Evolutionary conservation across 1,139 yeast species (phyloP).

Genomic region (Blastobotrys serpentis): DNA sequence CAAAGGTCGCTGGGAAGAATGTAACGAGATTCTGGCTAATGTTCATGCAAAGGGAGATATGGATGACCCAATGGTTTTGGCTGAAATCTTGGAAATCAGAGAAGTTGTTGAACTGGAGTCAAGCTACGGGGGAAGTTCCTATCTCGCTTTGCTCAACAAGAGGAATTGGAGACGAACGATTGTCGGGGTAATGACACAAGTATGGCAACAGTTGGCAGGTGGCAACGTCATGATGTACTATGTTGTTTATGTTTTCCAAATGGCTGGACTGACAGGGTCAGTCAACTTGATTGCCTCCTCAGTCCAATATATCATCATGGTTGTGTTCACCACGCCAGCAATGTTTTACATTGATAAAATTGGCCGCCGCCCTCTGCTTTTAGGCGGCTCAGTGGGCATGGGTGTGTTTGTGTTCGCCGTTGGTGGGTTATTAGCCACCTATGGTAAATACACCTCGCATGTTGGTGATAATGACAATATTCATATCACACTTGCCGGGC

Average conservation of each 20-base stretch:
- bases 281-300: conserved; percentile 50
- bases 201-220: conserved; percentile 73
- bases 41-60: conserved; percentile 54
- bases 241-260: conserved; percentile 40
- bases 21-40: conserved; percentile 50
- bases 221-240: conserved; percentile 60
- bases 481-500: conserved; percentile 44
- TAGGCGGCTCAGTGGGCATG: conserved; percentile 40
- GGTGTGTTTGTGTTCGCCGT: conserved; percentile 44
- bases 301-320: conserved; percentile 52
- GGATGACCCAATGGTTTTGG: conserved; percentile 51
- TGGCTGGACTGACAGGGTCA: conserved; percentile 40
- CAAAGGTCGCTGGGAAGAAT: conserved; percentile 64
- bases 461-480: conserved; percentile 48
- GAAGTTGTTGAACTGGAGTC: conserved; percentile 41
- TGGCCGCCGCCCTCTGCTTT: conserved; percentile 52
- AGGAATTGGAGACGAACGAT: conserved; percentile 51
- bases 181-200: conserved; percentile 58
- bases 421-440: conserved; percentile 45
- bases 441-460: conserved; percentile 40
- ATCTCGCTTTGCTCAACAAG: conserved; percentile 49
- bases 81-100: conserved; percentile 58
- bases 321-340: conserved; percentile 43
- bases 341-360: conserved; percentile 49
- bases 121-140: conserved; percentile 31